Conservation (phyloP, 257 asterid species). For the Knoxia roxburghii region DNA sequence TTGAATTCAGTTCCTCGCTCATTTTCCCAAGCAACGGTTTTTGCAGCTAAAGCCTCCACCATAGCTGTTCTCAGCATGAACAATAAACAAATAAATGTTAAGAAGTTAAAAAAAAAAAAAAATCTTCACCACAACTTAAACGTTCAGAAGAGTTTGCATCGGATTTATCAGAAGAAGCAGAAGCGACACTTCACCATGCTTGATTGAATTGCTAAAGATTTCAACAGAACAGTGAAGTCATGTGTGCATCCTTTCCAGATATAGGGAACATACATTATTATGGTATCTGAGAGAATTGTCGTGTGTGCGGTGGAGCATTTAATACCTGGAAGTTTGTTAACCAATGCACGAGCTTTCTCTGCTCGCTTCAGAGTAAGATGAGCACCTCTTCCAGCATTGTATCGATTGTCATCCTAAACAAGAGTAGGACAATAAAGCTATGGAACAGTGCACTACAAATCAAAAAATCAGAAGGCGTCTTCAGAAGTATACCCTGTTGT, state of each 20-base stretch:
- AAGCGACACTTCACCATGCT: no score
- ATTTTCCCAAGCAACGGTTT: conserved; percentile 76
- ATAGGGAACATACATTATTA: no score
- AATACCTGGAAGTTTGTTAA: conserved; percentile 88
- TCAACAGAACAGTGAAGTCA: neutral
- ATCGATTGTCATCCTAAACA: conserved; percentile 86
- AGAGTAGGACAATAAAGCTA: neutral
- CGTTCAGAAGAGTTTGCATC: neutral
- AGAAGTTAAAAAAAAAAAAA: conserved; percentile 8
- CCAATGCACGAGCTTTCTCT: conserved; percentile 91
- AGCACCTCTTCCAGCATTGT: conserved; percentile 96
- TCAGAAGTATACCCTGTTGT: conserved; percentile 60
- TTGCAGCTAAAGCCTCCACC: conserved; percentile 86
- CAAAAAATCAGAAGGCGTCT: conserved; percentile 10
- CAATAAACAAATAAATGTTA: conserved; percentile 1
- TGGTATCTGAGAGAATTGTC: no score
- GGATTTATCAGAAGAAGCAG: neutral
- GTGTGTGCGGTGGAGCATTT: no score
- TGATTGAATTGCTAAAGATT: neutral
- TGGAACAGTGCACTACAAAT: conserved; percentile 13
- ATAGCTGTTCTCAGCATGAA: conserved; percentile 46
- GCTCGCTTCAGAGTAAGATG: conserved; percentile 95
- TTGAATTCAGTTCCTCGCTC: conserved; percentile 74
- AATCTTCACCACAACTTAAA: neutral
- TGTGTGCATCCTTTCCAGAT: neutral